These are phyloP conservation scores for Fonsecaea nubica DNA, from an alignment of 2,329 filamentous ascomycete species.

Conservation along the genomic window DNA sequence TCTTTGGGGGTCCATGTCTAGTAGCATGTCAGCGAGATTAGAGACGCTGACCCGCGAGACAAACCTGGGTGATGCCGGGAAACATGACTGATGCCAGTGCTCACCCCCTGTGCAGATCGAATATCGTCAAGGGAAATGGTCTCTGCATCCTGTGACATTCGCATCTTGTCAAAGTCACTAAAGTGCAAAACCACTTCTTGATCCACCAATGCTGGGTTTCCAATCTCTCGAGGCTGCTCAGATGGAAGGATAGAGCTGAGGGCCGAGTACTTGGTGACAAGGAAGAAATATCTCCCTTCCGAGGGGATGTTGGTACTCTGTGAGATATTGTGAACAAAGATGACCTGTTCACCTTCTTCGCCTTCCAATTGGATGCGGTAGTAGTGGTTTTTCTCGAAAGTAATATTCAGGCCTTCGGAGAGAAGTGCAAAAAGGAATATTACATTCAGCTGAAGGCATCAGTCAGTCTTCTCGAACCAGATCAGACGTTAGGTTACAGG, in stretches of 20 bases:
- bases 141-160: constrained; percentile 23
- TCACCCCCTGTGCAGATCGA: constrained; percentile 8
- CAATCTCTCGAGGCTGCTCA: background rate
- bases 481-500: background rate
- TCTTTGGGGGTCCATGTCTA: background rate
- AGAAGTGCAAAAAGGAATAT: background rate
- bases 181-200: constrained; percentile 33
- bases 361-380: constrained; percentile 7
- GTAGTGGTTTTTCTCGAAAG: constrained; percentile 22
- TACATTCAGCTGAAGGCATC: background rate
- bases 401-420: constrained; percentile 14
- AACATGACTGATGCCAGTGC: background rate
- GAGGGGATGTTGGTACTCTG: background rate
- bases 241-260: constrained; percentile 1
- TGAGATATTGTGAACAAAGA: constrained; percentile 25
- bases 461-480: background rate
- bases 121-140: constrained; percentile 26
- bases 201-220: background rate
- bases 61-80: constrained; percentile 8
- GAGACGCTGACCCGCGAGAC: background rate
- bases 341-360: constrained; percentile 12
- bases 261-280: constrained; percentile 28
- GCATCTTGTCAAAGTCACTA: constrained; percentile 27
- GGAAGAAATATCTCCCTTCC: constrained; percentile 1
- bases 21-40: background rate